Evolutionary conservation across 768 basidiomycete species (phyloP).

Genomic region (Rhizopogon salebrosus): DNA sequence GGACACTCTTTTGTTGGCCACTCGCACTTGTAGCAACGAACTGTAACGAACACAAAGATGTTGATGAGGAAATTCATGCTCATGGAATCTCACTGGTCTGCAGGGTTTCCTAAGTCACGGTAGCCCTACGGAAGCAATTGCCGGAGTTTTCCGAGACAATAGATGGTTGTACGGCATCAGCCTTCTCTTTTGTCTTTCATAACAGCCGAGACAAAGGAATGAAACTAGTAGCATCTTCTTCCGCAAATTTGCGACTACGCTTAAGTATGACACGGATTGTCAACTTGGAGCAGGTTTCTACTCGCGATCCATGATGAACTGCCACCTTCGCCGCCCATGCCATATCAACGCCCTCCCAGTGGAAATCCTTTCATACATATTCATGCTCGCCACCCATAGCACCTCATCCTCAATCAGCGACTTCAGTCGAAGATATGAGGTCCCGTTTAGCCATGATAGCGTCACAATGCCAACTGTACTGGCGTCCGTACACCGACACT

Average conservation of each 20-base stretch:
- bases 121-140: background rate
- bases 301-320: background rate
- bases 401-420: conserved; percentile 16
- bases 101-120: no score
- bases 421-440: background rate
- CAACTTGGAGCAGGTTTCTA: background rate
- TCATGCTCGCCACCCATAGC: conserved; percentile 40
- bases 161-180: background rate
- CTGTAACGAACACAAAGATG: background rate
- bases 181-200: conserved; percentile 7
- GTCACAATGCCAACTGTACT: conserved; percentile 41
- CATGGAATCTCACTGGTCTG: background rate
- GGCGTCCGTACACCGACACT: conserved; percentile 45
- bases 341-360: conserved; percentile 44
- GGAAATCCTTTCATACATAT: conserved; percentile 55
- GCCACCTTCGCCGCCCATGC: background rate
- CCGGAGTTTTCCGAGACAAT: conserved; percentile 2
- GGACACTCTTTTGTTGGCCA: background rate
- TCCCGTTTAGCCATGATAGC: conserved; percentile 33
- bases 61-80: background rate
- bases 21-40: background rate
- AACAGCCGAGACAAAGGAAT: conserved; percentile 4
- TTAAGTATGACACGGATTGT: background rate
- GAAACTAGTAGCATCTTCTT: conserved; percentile 1
- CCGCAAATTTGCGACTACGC: background rate